Percentiles rank a stretch among this genome's conserved stretches.
Conservation (phyloP, 164 flowering plant genomes). For the Magnolia officinalis region DNA sequence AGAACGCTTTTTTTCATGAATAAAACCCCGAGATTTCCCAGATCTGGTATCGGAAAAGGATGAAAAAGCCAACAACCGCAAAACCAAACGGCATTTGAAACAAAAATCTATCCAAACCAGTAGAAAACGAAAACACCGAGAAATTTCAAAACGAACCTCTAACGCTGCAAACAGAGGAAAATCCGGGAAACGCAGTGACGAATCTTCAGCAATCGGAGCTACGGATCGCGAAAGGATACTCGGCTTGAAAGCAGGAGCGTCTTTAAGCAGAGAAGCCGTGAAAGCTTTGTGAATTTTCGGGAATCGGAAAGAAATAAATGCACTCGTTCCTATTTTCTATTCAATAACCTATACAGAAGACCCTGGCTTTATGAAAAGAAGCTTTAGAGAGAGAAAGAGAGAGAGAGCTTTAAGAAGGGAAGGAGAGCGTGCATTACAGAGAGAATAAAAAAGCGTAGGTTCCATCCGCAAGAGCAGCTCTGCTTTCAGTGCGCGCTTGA, state of each 20-base stretch:
- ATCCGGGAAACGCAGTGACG: neutral
- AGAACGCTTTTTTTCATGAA: neutral
- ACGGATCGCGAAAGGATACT: neutral
- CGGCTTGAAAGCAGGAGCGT: neutral
- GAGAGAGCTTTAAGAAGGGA: neutral
- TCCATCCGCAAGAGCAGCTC: constrained; percentile 8
- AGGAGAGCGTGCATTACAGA: constrained; percentile 12
- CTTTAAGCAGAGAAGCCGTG: constrained; percentile 9
- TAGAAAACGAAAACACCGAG: neutral
- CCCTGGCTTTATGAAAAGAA: constrained; percentile 13
- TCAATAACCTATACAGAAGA: neutral
- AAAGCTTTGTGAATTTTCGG: constrained; percentile 11
- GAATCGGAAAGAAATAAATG: constrained; percentile 11
- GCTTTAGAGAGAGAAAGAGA: constrained; percentile 1
- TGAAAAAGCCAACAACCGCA: no score
- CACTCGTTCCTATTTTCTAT: neutral
- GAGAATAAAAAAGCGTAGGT: constrained; percentile 7
- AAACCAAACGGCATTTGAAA: neutral
- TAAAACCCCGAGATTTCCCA: no score
- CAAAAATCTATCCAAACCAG: no score
- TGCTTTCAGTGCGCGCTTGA: constrained; percentile 14
- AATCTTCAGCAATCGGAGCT: neutral
- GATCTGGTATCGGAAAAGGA: no score
- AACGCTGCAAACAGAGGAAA: neutral
- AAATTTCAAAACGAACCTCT: constrained; percentile 4